phyloP scores from a whole-genome alignment of 805 yeast species.

The Pichia nanzhaoensis region DNA sequence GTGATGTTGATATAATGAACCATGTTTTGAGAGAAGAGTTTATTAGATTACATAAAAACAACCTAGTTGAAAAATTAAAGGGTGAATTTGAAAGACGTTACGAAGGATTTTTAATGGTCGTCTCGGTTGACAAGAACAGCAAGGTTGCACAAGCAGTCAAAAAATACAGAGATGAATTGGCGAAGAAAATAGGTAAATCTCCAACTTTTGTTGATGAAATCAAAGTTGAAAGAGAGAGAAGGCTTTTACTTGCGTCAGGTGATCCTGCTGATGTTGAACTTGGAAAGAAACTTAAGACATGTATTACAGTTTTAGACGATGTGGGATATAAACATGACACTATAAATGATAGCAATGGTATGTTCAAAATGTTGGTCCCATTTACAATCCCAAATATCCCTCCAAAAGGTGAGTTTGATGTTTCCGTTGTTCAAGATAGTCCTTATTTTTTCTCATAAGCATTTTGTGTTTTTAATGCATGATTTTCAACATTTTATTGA shows the following conservation, averaged over 20 bases:
- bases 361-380: constrained; percentile 52
- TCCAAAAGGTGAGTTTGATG: constrained; percentile 77
- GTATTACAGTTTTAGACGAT: constrained; percentile 50
- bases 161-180: constrained; percentile 42
- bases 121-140: constrained; percentile 45
- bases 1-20: constrained; percentile 71
- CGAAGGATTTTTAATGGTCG: constrained; percentile 56
- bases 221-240: constrained; percentile 59
- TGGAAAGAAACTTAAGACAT: constrained; percentile 58
- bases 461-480: not conserved
- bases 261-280: constrained; percentile 41
- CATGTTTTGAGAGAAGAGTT: constrained; percentile 66
- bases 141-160: constrained; percentile 45
- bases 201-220: constrained; percentile 69
- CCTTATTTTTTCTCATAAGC: constrained; percentile 61
- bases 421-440: constrained; percentile 61
- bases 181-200: constrained; percentile 44
- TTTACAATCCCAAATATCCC: constrained; percentile 69
- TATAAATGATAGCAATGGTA: constrained; percentile 17
- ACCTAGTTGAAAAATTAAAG: constrained; percentile 62
- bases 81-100: constrained; percentile 81
- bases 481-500: not conserved
- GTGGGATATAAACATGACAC: constrained; percentile 17
- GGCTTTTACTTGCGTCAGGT: constrained; percentile 43
- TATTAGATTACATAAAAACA: constrained; percentile 66